Evolutionary conservation across 1,284 basidiomycete genomes (phyloP).

Genomic region (Chondrostereum purpureum): DNA sequence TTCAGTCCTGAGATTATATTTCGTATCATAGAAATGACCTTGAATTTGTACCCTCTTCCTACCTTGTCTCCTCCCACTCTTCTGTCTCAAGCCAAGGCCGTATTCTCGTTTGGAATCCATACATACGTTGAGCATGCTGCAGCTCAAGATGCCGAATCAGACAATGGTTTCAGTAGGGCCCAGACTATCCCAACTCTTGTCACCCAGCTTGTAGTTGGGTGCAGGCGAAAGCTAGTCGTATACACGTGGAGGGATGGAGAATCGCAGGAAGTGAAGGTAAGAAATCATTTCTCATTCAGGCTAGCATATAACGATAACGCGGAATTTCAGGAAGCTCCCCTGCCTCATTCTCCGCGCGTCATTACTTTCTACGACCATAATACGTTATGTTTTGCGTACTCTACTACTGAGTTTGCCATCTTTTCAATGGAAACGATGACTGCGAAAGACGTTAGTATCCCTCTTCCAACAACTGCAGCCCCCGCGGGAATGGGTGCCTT

Average conservation of each 20-base stretch:
- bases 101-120: conserved; percentile 75
- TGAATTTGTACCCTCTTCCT: conserved; percentile 61
- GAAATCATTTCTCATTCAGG: conserved; percentile 14
- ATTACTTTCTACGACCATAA: conserved; percentile 64
- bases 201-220: conserved; percentile 82
- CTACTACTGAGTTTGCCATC: conserved; percentile 68
- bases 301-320: not conserved
- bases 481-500: conserved; percentile 64
- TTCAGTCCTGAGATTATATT: not conserved
- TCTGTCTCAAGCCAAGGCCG: conserved; percentile 69
- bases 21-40: conserved; percentile 44
- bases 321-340: conserved; percentile 57
- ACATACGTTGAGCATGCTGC: conserved; percentile 48
- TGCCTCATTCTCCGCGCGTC: conserved; percentile 82
- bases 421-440: conserved; percentile 60
- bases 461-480: conserved; percentile 38
- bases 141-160: conserved; percentile 14
- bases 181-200: conserved; percentile 53
- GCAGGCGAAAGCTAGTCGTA: conserved; percentile 77
- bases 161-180: conserved; percentile 27
- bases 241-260: conserved; percentile 87
- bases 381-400: conserved; percentile 70
- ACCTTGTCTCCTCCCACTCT: conserved; percentile 62
- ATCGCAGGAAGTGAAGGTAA: conserved; percentile 67
- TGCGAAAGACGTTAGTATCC: conserved; percentile 50